A percentile compares a stretch with the other conserved stretches of the same genome.
Conservation (phyloP, 129 eudicot species). For the Solidago caesia region DNA sequence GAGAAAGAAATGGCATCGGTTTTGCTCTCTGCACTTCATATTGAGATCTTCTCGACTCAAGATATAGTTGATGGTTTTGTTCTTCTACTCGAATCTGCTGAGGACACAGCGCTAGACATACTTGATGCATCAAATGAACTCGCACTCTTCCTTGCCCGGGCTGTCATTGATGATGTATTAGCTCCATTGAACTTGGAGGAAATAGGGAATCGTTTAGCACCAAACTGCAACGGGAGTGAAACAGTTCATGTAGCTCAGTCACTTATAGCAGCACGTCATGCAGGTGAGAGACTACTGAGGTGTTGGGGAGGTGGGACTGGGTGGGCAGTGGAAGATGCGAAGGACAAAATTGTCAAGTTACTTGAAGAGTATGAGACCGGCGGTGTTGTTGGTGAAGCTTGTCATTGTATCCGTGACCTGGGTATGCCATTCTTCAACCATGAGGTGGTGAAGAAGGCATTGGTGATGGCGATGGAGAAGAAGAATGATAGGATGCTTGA, state of each 20-base stretch:
- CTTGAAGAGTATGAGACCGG: constrained; percentile 83
- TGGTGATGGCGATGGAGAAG: constrained; percentile 99
- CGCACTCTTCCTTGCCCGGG: constrained; percentile 79
- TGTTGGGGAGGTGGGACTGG: constrained; percentile 99
- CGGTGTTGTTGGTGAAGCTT: constrained; percentile 80
- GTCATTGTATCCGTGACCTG: constrained; percentile 82
- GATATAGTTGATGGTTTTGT: constrained; percentile 82
- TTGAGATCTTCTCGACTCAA: constrained; percentile 79
- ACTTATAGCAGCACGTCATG: constrained; percentile 73
- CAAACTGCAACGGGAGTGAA: constrained; percentile 71
- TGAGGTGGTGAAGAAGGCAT: constrained; percentile 89
- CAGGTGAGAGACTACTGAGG: constrained; percentile 89
- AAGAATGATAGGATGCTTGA: constrained; percentile 83
- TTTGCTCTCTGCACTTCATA: constrained; percentile 76
- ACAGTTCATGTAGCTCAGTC: constrained; percentile 69
- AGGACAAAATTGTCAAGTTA: constrained; percentile 81
- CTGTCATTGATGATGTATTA: constrained; percentile 83
- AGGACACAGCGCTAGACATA: constrained; percentile 86
- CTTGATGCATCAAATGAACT: constrained; percentile 85
- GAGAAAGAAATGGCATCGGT: constrained; percentile 97
- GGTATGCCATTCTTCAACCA: constrained; percentile 95
- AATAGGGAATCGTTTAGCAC: constrained; percentile 50
- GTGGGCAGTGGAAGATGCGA: constrained; percentile 98
- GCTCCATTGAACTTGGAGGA: constrained; percentile 84
- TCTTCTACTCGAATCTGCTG: constrained; percentile 81